Percentiles rank a stretch among this genome's conserved stretches.
These are phyloP conservation scores for Lepidium aucheri DNA, from an alignment of 345 rosid species.

Conservation along the genomic window DNA sequence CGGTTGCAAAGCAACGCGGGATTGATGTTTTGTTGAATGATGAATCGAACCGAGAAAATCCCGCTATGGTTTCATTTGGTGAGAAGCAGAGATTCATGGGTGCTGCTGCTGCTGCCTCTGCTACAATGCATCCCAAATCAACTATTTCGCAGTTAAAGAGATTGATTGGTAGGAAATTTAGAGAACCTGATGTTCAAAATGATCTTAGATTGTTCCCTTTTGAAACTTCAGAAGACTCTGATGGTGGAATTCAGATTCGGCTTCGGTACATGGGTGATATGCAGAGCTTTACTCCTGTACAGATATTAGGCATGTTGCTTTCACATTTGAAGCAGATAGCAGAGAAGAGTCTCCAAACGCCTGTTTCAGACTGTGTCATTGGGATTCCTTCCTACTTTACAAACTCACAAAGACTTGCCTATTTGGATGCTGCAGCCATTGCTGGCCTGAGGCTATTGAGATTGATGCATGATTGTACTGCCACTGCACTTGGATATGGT, in stretches of 20 bases:
- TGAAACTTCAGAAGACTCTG: conserved; percentile 32
- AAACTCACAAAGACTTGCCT: conserved; percentile 50
- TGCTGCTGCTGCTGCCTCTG: conserved; percentile 72
- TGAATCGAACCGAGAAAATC: conserved; percentile 65
- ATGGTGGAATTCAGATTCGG: conserved; percentile 46
- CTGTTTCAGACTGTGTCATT: conserved; percentile 51
- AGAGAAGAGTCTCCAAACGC: conserved; percentile 39
- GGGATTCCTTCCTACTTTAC: conserved; percentile 60
- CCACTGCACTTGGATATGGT: conserved; percentile 67
- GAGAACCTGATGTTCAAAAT: conserved; percentile 41
- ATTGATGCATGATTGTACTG: conserved; percentile 60
- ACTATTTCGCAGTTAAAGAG: conserved; percentile 69
- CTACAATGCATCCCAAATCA: conserved; percentile 66
- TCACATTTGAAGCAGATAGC: conserved; percentile 54
- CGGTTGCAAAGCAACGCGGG: conserved; percentile 60
- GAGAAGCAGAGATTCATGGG: conserved; percentile 87
- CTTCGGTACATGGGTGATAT: conserved; percentile 44
- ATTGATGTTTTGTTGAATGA: conserved; percentile 71
- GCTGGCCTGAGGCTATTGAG: conserved; percentile 57
- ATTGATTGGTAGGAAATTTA: conserved; percentile 43
- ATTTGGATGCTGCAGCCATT: conserved; percentile 52
- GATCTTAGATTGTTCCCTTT: conserved; percentile 53
- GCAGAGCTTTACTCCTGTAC: conserved; percentile 43
- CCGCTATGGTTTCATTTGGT: conserved; percentile 63
- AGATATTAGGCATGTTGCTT: conserved; percentile 56